A percentile compares a stretch with the other conserved stretches of the same genome.
These are phyloP conservation scores for Plasmodium adleri DNA, from an alignment of 169 alveolate species.

Conservation along the genomic window DNA sequence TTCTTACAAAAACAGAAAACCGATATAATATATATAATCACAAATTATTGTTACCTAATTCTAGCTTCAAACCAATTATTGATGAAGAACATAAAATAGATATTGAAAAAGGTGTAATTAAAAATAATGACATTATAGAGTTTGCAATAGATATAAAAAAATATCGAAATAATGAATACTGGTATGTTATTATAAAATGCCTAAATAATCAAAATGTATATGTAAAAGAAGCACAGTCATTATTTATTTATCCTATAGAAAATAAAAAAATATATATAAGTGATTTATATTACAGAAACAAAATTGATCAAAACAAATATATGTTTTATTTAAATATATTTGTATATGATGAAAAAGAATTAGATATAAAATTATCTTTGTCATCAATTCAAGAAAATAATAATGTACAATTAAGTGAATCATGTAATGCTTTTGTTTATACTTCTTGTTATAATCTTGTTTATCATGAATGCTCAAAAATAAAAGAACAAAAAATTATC, in stretches of 20 bases:
- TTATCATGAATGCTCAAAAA: conserved; percentile 37
- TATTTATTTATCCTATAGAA: conserved; percentile 26
- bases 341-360: conserved; percentile 46
- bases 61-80: conserved; percentile 32
- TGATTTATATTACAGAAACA: conserved; percentile 29
- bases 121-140: conserved; percentile 31
- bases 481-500: conserved; percentile 1
- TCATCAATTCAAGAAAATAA: not conserved
- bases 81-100: conserved; percentile 7
- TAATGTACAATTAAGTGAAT: conserved; percentile 7
- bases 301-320: conserved; percentile 11
- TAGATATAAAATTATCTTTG: conserved; percentile 22
- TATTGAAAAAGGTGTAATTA: conserved; percentile 13
- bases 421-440: conserved; percentile 26
- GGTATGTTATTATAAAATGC: conserved; percentile 24
- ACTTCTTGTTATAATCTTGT: conserved; percentile 64
- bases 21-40: conserved; percentile 14
- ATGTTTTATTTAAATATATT: conserved; percentile 40
- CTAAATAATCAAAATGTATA: conserved; percentile 20
- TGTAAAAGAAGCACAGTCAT: conserved; percentile 45
- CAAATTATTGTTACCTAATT: conserved; percentile 30
- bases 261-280: conserved; percentile 56
- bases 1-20: conserved; percentile 25
- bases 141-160: conserved; percentile 25
- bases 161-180: conserved; percentile 44